phyloP scores from a whole-genome alignment of 371 early-diverging fungal species.

The Coemansia sp. region DNA sequence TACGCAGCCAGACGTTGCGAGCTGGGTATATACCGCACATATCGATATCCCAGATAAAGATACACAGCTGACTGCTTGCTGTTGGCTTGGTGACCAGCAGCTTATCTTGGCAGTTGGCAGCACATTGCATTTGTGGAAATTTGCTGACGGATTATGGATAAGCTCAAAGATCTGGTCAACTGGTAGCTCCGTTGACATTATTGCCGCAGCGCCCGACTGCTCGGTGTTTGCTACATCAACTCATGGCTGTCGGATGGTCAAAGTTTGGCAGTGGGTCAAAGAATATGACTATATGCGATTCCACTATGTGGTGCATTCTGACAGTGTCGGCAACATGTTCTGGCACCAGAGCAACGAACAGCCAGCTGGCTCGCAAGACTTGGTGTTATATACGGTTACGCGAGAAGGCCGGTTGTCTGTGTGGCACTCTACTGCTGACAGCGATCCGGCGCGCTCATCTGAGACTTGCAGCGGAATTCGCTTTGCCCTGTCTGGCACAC shows the following conservation, averaged over 20 bases:
- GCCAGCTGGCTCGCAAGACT: background rate
- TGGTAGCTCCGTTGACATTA: constrained; percentile 6
- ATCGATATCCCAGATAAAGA: background rate
- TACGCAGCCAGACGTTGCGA: background rate
- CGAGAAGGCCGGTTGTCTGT: constrained; percentile 2
- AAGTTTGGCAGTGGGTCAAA: constrained; percentile 31
- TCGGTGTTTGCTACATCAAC: constrained; percentile 29
- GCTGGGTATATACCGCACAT: constrained; percentile 10
- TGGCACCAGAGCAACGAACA: constrained; percentile 11
- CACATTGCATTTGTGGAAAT: constrained; percentile 14
- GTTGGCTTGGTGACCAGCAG: constrained; percentile 17
- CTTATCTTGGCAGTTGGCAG: constrained; percentile 8
- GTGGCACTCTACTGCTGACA: constrained; percentile 18
- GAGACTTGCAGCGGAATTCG: constrained; percentile 4
- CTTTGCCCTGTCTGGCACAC: constrained; percentile 14
- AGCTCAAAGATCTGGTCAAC: constrained; percentile 2
- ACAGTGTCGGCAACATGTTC: constrained; percentile 17
- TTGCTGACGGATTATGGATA: constrained; percentile 8
- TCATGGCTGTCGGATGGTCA: constrained; percentile 16
- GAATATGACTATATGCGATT: constrained; percentile 18
- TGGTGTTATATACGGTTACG: constrained; percentile 27
- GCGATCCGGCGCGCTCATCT: background rate
- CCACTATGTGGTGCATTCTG: constrained; percentile 39
- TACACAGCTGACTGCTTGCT: constrained; percentile 3
- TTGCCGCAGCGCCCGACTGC: constrained; percentile 10